Base-by-base conservation (phyloP, 2,329 filamentous ascomycete genomes). In the Chrysosphaeria jannelii region DNA sequence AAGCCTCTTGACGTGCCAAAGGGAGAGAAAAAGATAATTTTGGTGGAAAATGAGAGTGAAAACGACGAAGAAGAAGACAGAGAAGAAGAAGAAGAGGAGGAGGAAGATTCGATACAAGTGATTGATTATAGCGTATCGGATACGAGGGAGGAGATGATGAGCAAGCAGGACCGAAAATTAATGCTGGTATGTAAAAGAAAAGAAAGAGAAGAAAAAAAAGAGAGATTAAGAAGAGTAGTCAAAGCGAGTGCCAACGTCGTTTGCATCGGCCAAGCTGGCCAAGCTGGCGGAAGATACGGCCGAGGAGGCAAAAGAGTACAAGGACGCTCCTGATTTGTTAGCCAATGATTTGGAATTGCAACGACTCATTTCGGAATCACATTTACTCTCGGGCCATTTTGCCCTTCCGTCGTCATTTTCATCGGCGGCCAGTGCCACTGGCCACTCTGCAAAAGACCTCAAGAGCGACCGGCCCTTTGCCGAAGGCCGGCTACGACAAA, bases 341-440 rank as follows among this genome's bases (percentile, higher is more conserved):
- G 78, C 79, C 40, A 79, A 91, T 42, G 85, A 93, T 42, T 63
- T 90, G 25, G 79, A 75, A 19, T 63, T 97, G 9, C 81, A 91
- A 42, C 68, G 78, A 22, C 63, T 97, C 19, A 62, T 97, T 27
- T 58, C 68, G 34, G 85, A 97, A 51, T 91, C 79, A 0, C 78
- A 90, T 44, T 66, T 93, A 29, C 63, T 93, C 27, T 48, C 57
- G 1, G 50, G 54, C 9, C 47, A 56, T 21, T 51, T 55, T 10
- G 37, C 23, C 13, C 23, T 29, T 23, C 28, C 42, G 28, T 38
- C 40, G 30, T 35, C 28, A 13, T 22, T 40, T 21, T 50, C 57
- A 12, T 38, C 42, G 9, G 37, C 43, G 26, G 39, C 42, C 23
- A 32, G 39, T 20, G 39, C 44, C 10, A 40, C 44, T 18, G 37